A percentile compares a stretch with the other conserved stretches of the same genome.
Conservation (phyloP, 768 basidiomycete species). For the Goffeauzyma gilvescens region DNA sequence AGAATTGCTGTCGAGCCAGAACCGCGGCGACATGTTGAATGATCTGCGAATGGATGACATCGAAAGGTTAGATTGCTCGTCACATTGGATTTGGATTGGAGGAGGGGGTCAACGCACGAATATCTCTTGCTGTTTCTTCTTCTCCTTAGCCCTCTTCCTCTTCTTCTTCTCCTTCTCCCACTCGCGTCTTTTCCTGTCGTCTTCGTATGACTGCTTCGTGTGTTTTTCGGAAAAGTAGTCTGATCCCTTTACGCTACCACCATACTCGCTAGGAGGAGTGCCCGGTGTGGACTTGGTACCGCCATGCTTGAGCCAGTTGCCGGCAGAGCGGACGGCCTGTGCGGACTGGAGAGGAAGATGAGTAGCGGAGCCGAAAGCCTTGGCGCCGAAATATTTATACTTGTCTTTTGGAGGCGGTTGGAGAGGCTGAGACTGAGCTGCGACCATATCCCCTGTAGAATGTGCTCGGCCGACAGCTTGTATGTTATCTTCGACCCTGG, state of each 20-base stretch:
- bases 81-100: background rate
- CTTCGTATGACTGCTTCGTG: slow-evolving; percentile 19
- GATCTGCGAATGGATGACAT: slow-evolving; percentile 37
- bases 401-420: too few relatives aligned
- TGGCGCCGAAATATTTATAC: slow-evolving; percentile 7
- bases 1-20: slow-evolving; percentile 61
- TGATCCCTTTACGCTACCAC: slow-evolving; percentile 19
- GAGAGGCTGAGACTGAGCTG: too few relatives aligned
- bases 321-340: too few relatives aligned
- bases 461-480: background rate
- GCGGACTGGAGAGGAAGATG: slow-evolving; percentile 6
- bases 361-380: background rate
- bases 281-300: too few relatives aligned
- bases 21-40: slow-evolving; percentile 68
- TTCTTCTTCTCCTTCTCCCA: slow-evolving; percentile 36
- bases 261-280: slow-evolving; percentile 22
- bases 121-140: slow-evolving; percentile 55
- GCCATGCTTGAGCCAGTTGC: slow-evolving; percentile 27
- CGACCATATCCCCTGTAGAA: background rate
- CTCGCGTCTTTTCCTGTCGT: slow-evolving; percentile 29
- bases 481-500: background rate
- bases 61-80: too few relatives aligned
- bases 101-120: slow-evolving; percentile 41
- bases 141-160: slow-evolving; percentile 35
- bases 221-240: slow-evolving; percentile 23